Conservation (phyloP, 2,329 filamentous ascomycete genomes). For the Aspergillus ustus region DNA sequence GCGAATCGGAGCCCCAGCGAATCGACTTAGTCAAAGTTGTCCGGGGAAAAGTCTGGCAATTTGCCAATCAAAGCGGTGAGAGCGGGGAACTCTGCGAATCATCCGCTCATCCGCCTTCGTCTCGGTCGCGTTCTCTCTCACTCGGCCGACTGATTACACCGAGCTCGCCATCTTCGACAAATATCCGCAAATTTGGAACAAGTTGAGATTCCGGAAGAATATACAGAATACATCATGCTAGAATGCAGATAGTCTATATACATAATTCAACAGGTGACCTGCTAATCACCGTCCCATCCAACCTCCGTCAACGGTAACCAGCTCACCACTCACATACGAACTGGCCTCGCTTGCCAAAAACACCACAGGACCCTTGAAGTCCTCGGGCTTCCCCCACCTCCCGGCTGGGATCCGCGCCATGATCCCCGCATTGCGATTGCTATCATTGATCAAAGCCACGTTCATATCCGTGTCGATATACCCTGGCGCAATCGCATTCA, state of each 20-base stretch:
- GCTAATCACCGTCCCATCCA: constrained; percentile 79
- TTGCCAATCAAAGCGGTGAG: not conserved
- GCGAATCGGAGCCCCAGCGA: constrained; percentile 11
- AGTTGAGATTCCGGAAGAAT: constrained; percentile 18
- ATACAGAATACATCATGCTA: not conserved
- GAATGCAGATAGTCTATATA: not conserved
- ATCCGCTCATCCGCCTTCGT: not conserved
- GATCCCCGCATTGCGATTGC: constrained; percentile 72
- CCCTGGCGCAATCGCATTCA: constrained; percentile 54
- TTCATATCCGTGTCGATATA: constrained; percentile 98
- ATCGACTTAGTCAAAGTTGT: constrained; percentile 9
- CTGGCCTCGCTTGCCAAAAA: constrained; percentile 78
- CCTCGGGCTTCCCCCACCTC: constrained; percentile 80
- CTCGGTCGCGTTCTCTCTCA: not conserved
- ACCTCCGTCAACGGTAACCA: constrained; percentile 83
- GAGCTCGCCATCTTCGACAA: not conserved
- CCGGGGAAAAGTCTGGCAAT: constrained; percentile 10
- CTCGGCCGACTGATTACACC: not conserved
- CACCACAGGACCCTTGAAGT: constrained; percentile 83
- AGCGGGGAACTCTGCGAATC: not conserved
- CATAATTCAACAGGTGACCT: not conserved
- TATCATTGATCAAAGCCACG: constrained; percentile 74
- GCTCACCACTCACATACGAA: constrained; percentile 79
- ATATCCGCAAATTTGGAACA: not conserved
- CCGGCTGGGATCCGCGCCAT: constrained; percentile 80